These are phyloP conservation scores for Tolypocladium pustulatum DNA, from an alignment of 2,329 filamentous ascomycete genomes.

Conservation along the genomic window DNA sequence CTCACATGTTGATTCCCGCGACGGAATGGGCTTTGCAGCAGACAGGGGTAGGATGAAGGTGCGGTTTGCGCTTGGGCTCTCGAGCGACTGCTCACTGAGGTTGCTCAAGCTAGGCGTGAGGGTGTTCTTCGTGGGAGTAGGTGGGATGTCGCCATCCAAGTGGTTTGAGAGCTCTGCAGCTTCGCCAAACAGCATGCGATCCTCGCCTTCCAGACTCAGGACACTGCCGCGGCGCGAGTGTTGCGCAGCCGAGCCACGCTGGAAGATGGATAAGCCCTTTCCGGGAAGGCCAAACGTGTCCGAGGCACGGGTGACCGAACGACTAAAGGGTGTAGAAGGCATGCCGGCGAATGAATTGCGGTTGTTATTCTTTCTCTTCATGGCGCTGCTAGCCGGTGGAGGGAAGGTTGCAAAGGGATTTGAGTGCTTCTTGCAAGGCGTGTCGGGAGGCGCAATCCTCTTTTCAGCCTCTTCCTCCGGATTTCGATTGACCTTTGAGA, in stretches of 20 bases:
- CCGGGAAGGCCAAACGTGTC: constrained; percentile 44
- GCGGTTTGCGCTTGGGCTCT: constrained; percentile 37
- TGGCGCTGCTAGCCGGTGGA: constrained; percentile 44
- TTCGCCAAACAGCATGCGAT: constrained; percentile 39
- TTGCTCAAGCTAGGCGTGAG: constrained; percentile 31
- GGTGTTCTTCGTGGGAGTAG: constrained; percentile 78
- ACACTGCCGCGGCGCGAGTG: constrained; percentile 55
- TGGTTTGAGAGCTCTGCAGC: constrained; percentile 13
- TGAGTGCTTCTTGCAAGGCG: constrained; percentile 81
- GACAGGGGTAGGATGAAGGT: constrained; percentile 31
- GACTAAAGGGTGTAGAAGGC: constrained; percentile 73
- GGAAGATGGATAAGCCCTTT: constrained; percentile 57
- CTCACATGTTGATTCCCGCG: constrained; percentile 35
- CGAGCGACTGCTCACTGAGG: constrained; percentile 26
- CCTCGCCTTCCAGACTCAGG: constrained; percentile 70
- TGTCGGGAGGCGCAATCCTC: constrained; percentile 75
- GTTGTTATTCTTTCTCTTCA: constrained; percentile 51
- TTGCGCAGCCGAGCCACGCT: constrained; percentile 36
- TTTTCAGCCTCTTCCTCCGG: constrained; percentile 54
- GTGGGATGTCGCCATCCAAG: constrained; percentile 59
- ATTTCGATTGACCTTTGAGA: constrained; percentile 88
- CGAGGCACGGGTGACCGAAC: constrained; percentile 36
- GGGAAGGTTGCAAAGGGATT: constrained; percentile 60
- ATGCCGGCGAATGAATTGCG: constrained; percentile 62
- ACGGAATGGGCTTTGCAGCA: constrained; percentile 23